A percentile compares a stretch with the other conserved stretches of the same genome.
Conservation (phyloP, 2,329 filamentous ascomycete species). For the Arthroderma sp. region DNA sequence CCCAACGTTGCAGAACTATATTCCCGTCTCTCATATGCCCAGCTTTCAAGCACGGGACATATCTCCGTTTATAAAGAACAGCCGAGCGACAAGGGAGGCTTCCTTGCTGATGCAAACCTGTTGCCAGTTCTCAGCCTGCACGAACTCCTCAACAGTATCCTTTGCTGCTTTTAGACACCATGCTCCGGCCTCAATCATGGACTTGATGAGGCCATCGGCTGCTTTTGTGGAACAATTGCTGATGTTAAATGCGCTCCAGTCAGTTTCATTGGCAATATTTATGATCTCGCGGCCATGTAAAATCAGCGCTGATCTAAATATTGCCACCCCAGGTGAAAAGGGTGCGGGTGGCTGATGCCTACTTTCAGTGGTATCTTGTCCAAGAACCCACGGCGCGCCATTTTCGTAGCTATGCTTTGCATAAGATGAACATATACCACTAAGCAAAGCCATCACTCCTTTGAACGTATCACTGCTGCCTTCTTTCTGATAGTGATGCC, state of each 20-base stretch:
- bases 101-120: background rate
- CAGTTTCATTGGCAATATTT: conserved; percentile 7
- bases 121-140: background rate
- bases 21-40: too few relatives aligned
- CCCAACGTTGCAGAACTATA: background rate
- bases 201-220: background rate
- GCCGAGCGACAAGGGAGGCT: background rate
- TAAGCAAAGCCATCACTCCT: background rate
- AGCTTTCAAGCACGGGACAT: too few relatives aligned
- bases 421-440: conserved; percentile 4
- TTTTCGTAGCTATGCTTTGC: background rate
- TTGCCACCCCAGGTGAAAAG: background rate
- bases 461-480: background rate
- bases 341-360: background rate
- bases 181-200: background rate
- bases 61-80: background rate
- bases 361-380: background rate
- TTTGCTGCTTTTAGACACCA: background rate
- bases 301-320: conserved; percentile 6
- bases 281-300: conserved; percentile 6
- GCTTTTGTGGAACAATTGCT: background rate
- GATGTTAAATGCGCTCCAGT: conserved; percentile 4
- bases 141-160: background rate
- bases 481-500: background rate
- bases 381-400: background rate